Conservation (phyloP, 345 rosid species). For the Euphorbia pulcherrima region DNA sequence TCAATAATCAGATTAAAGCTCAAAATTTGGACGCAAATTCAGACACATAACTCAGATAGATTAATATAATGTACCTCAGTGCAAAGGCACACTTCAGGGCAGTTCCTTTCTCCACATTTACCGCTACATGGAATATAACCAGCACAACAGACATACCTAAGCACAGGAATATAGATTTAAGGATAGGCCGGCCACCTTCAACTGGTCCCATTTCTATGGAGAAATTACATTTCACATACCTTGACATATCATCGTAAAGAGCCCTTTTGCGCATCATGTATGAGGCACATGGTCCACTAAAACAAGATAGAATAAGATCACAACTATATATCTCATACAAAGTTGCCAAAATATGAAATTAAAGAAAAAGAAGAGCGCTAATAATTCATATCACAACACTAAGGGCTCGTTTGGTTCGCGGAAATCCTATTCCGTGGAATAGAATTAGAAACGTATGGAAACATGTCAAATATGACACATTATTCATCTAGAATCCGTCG, state of each 20-base stretch:
- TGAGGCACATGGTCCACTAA: slow-evolving; percentile 64
- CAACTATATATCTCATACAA: too few species aligned
- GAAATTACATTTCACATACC: slow-evolving; percentile 17
- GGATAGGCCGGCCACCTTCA: not conserved
- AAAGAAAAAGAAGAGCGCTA: not conserved
- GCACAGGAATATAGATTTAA: not conserved
- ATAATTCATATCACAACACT: not conserved
- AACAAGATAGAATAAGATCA: not conserved
- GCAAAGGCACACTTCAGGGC: slow-evolving; percentile 71
- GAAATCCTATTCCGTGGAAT: too few species aligned
- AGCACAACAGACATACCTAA: slow-evolving; percentile 65
- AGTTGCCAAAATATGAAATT: not conserved
- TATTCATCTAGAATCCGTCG: too few species aligned
- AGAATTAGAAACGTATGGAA: too few species aligned
- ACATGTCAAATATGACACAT: too few species aligned
- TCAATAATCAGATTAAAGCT: not conserved
- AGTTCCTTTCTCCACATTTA: slow-evolving; percentile 52
- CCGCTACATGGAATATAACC: slow-evolving; percentile 79
- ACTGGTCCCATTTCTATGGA: not conserved
- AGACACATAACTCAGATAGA: not conserved
- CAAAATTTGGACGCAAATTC: not conserved
- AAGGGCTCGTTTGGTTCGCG: too few species aligned
- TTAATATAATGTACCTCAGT: slow-evolving; percentile 49
- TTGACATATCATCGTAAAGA: slow-evolving; percentile 58
- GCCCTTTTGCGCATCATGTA: slow-evolving; percentile 68